phyloP scores from a whole-genome alignment of 2,329 filamentous ascomycete genomes.

The Xylariomycetidae sp. region DNA sequence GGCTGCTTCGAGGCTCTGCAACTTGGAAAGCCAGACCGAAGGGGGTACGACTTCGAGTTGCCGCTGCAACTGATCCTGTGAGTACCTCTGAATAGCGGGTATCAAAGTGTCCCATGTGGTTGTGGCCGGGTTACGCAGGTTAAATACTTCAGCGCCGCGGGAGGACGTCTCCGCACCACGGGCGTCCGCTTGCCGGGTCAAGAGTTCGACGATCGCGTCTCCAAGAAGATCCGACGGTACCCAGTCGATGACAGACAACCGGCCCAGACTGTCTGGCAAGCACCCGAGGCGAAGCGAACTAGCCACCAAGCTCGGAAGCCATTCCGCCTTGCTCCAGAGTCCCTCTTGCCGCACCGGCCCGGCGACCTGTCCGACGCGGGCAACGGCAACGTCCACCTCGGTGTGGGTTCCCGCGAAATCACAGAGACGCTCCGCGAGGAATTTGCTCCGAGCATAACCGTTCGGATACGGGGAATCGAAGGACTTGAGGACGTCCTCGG shows the following conservation, averaged over 20 bases:
- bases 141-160: constrained; percentile 12
- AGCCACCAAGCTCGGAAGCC: constrained; percentile 34
- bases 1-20: constrained; percentile 7
- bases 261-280: constrained; percentile 31
- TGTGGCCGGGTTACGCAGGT: constrained; percentile 20
- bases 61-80: not conserved
- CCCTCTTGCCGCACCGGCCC: constrained; percentile 18
- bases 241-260: constrained; percentile 33
- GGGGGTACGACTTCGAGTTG: constrained; percentile 7
- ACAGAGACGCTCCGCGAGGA: constrained; percentile 20
- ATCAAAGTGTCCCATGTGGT: constrained; percentile 17
- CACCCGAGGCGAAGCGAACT: constrained; percentile 29
- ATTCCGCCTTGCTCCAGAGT: constrained; percentile 35
- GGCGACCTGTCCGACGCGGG: constrained; percentile 24
- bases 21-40: constrained; percentile 10
- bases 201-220: constrained; percentile 29
- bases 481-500: constrained; percentile 11
- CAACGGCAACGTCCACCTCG: constrained; percentile 9
- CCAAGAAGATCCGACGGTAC: constrained; percentile 36
- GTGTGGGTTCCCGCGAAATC: constrained; percentile 13
- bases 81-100: constrained; percentile 10
- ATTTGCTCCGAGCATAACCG: constrained; percentile 23
- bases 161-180: not conserved
- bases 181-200: constrained; percentile 1
- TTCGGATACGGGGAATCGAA: constrained; percentile 6